Percentiles rank a stretch among this genome's conserved stretches.
phyloP scores from a whole-genome alignment of 257 asterid species.

The Misopates orontium region DNA sequence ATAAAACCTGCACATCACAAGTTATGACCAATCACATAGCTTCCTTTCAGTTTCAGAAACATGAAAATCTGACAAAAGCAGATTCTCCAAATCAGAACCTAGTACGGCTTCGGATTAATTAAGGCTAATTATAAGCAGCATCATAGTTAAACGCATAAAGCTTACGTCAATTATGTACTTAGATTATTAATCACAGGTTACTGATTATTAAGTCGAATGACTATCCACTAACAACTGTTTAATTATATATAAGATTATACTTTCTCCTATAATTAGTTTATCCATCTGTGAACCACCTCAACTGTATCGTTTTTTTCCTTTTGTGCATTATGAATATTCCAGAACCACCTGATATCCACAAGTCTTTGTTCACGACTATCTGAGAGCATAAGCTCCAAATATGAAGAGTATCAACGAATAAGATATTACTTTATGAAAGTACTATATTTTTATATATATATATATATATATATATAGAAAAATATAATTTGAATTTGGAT shows the following conservation, averaged over 20 bases:
- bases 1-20: slow-evolving; percentile 21
- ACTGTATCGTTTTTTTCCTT: too few species aligned
- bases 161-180: slow-evolving; percentile 25
- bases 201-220: slow-evolving; percentile 25
- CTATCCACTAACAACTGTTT: slow-evolving; percentile 33
- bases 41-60: slow-evolving; percentile 26
- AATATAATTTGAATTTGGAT: neutral
- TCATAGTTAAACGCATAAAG: neutral
- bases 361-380: slow-evolving; percentile 14
- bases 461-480: too few species aligned
- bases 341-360: slow-evolving; percentile 26
- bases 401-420: too few species aligned
- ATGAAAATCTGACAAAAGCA: slow-evolving; percentile 27
- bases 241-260: slow-evolving; percentile 1
- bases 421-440: too few species aligned
- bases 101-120: slow-evolving; percentile 29
- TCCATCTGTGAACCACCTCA: slow-evolving; percentile 1
- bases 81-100: neutral
- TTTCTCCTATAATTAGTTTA: neutral
- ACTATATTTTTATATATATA: too few species aligned
- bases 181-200: slow-evolving; percentile 7
- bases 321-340: neutral
- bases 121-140: slow-evolving; percentile 17
- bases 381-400: slow-evolving; percentile 27
- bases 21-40: neutral